Conservation (phyloP, 306 rosid species). For the Quercus variabilis region DNA sequence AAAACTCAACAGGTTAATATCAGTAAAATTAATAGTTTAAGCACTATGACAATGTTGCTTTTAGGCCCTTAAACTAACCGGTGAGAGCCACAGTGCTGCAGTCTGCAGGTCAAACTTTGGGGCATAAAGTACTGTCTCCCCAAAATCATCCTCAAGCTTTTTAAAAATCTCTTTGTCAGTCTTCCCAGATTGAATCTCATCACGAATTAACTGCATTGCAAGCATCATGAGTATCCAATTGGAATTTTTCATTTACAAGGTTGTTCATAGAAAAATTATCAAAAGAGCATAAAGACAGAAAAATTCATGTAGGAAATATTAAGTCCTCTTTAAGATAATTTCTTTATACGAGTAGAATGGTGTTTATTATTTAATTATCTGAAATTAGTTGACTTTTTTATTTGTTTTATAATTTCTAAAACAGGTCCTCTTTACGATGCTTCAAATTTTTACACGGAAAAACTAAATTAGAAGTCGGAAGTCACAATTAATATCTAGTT, state of each 20-base stretch:
- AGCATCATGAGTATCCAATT: conserved; percentile 5
- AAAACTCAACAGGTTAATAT: conserved; percentile 1
- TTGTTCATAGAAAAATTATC: neutral
- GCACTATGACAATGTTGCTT: neutral
- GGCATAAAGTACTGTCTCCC: conserved; percentile 75
- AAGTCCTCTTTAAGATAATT: neutral
- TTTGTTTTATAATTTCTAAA: too few species aligned
- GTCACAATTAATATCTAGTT: neutral
- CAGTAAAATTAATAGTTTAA: neutral
- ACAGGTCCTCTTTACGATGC: neutral
- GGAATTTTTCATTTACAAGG: neutral
- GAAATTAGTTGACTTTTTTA: too few species aligned
- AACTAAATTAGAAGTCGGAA: neutral
- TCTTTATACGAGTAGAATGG: too few species aligned
- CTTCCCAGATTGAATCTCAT: conserved; percentile 75
- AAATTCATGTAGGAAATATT: neutral
- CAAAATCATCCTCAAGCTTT: conserved; percentile 79
- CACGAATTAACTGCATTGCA: conserved; percentile 74
- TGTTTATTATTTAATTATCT: too few species aligned
- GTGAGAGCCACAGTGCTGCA: conserved; percentile 87
- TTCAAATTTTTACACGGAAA: neutral
- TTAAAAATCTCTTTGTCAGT: conserved; percentile 73
- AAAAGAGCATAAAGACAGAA: neutral
- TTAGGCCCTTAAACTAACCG: conserved; percentile 38
- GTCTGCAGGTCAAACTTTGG: conserved; percentile 98